phyloP scores from a whole-genome alignment of 2,329 filamentous ascomycete genomes.

The Pleoardoris graminearum region DNA sequence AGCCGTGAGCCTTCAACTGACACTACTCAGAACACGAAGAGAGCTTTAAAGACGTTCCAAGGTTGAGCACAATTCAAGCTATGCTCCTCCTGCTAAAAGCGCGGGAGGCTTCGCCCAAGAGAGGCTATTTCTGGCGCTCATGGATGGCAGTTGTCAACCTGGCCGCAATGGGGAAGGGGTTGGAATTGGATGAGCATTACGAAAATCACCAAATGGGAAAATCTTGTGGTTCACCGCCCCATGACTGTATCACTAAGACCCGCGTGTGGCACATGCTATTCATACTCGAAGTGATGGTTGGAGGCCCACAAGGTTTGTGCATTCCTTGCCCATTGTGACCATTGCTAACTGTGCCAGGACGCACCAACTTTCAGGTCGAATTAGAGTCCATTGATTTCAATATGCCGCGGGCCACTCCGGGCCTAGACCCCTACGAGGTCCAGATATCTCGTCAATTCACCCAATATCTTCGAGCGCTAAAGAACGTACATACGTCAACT shows the following conservation, averaged over 20 bases:
- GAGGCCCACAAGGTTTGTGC: constrained; percentile 79
- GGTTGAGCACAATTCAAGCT: constrained; percentile 89
- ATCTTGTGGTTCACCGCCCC: constrained; percentile 67
- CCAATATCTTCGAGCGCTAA: constrained; percentile 76
- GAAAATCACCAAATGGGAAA: constrained; percentile 74
- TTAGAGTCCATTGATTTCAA: constrained; percentile 76
- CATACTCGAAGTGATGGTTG: constrained; percentile 87
- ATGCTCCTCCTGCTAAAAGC: constrained; percentile 87
- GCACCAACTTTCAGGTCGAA: constrained; percentile 76
- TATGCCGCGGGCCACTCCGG: constrained; percentile 64
- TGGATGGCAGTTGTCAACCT: constrained; percentile 96
- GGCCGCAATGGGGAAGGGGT: constrained; percentile 88
- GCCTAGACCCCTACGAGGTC: constrained; percentile 74
- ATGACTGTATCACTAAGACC: constrained; percentile 82
- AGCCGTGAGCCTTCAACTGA: constrained; percentile 18
- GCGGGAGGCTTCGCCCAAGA: constrained; percentile 85
- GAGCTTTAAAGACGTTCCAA: constrained; percentile 88
- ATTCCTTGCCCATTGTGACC: not conserved
- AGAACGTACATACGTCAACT: constrained; percentile 77
- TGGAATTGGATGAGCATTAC: constrained; percentile 85
- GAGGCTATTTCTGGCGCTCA: constrained; percentile 94
- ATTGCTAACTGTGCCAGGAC: constrained; percentile 49
- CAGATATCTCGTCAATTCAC: constrained; percentile 81
- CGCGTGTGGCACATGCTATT: constrained; percentile 90
- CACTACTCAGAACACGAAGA: constrained; percentile 73